These are phyloP conservation scores for Perilla frutescens DNA, from an alignment of 257 asterid species.

Conservation along the genomic window DNA sequence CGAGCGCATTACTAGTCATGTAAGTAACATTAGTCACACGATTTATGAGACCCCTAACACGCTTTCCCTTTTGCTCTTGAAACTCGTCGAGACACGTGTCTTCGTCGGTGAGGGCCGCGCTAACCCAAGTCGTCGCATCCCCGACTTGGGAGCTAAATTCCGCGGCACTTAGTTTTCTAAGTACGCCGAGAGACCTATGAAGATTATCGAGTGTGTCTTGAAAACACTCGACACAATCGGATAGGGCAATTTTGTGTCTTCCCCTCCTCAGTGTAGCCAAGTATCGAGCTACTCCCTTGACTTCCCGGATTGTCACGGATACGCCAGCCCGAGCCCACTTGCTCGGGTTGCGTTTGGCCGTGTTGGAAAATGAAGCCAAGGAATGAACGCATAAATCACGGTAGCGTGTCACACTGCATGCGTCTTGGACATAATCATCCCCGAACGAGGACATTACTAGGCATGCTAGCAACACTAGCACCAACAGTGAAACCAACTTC, in stretches of 20 bases:
- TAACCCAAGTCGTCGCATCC: conserved; percentile 74
- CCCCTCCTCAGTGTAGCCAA: conserved; percentile 35
- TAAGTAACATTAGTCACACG: conserved; percentile 49
- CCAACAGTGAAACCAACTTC: not conserved
- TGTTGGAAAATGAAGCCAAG: conserved; percentile 53
- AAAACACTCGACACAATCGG: conserved; percentile 61
- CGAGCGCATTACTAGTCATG: conserved; percentile 75
- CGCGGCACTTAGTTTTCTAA: conserved; percentile 47
- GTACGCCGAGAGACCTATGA: conserved; percentile 57
- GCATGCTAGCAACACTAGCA: conserved; percentile 37
- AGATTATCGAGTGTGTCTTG: conserved; percentile 64
- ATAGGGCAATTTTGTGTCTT: conserved; percentile 43
- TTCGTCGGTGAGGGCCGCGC: conserved; percentile 74
- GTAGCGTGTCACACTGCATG: conserved; percentile 69
- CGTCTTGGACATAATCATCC: conserved; percentile 49
- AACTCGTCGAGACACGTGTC: conserved; percentile 74
- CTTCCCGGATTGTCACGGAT: conserved; percentile 66
- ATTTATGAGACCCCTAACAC: conserved; percentile 33
- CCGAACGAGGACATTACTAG: conserved; percentile 23
- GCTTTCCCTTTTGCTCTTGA: conserved; percentile 38
- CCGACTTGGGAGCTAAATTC: conserved; percentile 55
- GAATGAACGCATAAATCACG: conserved; percentile 57
- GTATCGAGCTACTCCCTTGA: conserved; percentile 45
- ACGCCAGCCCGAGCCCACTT: conserved; percentile 80
- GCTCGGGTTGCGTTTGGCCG: conserved; percentile 53